A percentile compares a stretch with the other conserved stretches of the same genome.
These are phyloP conservation scores for Globisporangium paddicum DNA, from an alignment of 352 stramenopile genomes.

Conservation along the genomic window DNA sequence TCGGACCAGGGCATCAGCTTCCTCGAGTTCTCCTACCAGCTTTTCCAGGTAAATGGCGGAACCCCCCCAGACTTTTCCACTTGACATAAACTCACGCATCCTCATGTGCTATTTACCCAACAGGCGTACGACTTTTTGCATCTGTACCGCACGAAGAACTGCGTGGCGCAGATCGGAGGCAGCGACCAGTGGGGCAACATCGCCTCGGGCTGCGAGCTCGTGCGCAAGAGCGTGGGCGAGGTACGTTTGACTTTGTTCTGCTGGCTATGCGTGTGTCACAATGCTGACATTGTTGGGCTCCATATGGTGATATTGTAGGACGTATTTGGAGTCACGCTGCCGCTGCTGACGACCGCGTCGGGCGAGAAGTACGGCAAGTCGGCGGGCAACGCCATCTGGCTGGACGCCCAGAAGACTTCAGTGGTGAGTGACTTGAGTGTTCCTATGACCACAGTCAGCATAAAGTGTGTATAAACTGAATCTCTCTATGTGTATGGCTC, in stretches of 20 bases:
- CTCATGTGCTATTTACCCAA: too few species aligned
- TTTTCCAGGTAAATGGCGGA: slow-evolving; percentile 83
- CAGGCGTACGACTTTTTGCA: slow-evolving; percentile 98
- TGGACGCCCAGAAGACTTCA: slow-evolving; percentile 93
- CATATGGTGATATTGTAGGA: slow-evolving; percentile 38
- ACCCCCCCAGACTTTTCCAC: neutral
- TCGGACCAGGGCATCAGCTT: slow-evolving; percentile 96
- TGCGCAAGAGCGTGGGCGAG: slow-evolving; percentile 84
- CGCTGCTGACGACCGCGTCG: slow-evolving; percentile 95
- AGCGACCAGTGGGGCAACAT: slow-evolving; percentile 99
- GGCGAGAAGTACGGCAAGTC: slow-evolving; percentile 99
- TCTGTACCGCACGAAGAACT: slow-evolving; percentile 89
- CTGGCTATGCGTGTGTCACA: slow-evolving; percentile 15
- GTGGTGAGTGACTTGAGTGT: slow-evolving; percentile 74
- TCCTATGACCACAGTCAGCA: neutral
- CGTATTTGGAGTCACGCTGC: slow-evolving; percentile 94
- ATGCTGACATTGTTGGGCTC: neutral
- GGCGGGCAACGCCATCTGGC: slow-evolving; percentile 96
- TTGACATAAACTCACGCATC: neutral
- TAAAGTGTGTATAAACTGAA: neutral
- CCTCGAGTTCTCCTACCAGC: slow-evolving; percentile 99
- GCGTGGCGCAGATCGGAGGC: slow-evolving; percentile 95
- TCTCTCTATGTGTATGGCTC: neutral
- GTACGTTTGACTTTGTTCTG: slow-evolving; percentile 15
- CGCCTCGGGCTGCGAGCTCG: slow-evolving; percentile 95